Base-by-base conservation (phyloP, 495 filamentous ascomycete species). In the Podospora didyma region DNA sequence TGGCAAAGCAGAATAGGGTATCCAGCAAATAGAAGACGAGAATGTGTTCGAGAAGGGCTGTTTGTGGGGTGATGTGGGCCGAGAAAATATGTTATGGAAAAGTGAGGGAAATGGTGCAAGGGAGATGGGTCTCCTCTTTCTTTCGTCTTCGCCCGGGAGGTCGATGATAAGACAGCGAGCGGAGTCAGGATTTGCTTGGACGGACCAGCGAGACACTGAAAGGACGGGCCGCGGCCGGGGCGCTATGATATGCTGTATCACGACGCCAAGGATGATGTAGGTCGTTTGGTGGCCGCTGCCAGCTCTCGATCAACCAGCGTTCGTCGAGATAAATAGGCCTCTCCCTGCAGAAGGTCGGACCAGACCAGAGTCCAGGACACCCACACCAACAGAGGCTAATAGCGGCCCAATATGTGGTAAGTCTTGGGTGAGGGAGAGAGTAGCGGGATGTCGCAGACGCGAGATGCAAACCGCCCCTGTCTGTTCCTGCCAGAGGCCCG, bases 331-430 rank as follows among this genome's bases (percentile, higher is more conserved):
- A 52, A 57, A 57, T 42, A 48, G 58, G 14, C 11, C 21, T 7
- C 21, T 28, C 45, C 24, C 20, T 31, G 12, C 7, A 19, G 17
- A 12, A 2, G 7, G 45, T 22, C 21, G n/a, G 47, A 31, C 11
- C 24, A 16, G 12, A 4, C 20, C 12, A 28, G 16, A 16, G 24
- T 23, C 12, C 47, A 31, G 20, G 12, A 12, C 47, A 12, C 46
- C 22, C 19, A 11, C 47, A 31, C 21, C 45, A 22, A 19, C 45
- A 51, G 53, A 63, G 61, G 44, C 61, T 56, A 60, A 64, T 54
- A 46, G 56, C 53, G 59, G 42, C 56, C 53, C 63, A 66, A 63
- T 66, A 60, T 61, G 51, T 59, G 52, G 61, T 58, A 59, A 56
- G 54, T 61, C 37, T 46, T 44, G 49, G 46, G 44, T 49, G 51